Base-by-base conservation (phyloP, 805 yeast species). In the Pichia paraexigua region DNA sequence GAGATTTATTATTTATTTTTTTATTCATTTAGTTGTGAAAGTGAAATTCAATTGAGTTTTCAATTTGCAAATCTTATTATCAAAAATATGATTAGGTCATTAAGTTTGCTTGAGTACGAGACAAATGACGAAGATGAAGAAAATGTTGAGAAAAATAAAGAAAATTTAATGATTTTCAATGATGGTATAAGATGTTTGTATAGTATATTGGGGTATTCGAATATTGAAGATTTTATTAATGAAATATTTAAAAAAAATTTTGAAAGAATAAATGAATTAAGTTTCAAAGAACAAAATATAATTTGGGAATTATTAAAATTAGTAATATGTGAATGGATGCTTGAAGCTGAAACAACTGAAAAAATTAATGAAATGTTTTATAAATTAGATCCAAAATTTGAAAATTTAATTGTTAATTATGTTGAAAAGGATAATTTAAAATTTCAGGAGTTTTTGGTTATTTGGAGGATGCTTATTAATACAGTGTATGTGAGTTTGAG, bases 341-440 rank as follows among this genome's bases (percentile, higher is more conserved):
- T 44, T 12, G 50, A 47, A n/a, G 30, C 37, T 4, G 45, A 39
- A 2, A 22, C 18, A 13, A 24, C 20, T 12, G 24, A n/a, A 12
- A 48, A 47, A 15, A 40, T 35, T 30, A 17, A 5, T 3, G 17
- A 43, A 11, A 44, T 51, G 22, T 43, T 32, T 41, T 11, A 39
- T 11, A 30, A 13, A 2, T 43, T 47, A 18, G 12, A 13, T 6
- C 9, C 3, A 3, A 47, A 51, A n/a, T 9, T 51, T 30, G 28
- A 25, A 2, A 22, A 25, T 3, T 10, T 47, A 17, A 24, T 51
- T 12, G 9, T 17, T 5, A 21, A 18, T 13, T 51, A 47, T 30
- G 50, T 44, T 22, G 53, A 51, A 39, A 47, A 47, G 25, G 53
- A 51, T 30, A 45, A 51, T 41, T 15, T 5, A 1, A 51, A 51